Evolutionary conservation across 169 alveolate species (phyloP).

Genomic region (Cryptosporidium baileyi): DNA sequence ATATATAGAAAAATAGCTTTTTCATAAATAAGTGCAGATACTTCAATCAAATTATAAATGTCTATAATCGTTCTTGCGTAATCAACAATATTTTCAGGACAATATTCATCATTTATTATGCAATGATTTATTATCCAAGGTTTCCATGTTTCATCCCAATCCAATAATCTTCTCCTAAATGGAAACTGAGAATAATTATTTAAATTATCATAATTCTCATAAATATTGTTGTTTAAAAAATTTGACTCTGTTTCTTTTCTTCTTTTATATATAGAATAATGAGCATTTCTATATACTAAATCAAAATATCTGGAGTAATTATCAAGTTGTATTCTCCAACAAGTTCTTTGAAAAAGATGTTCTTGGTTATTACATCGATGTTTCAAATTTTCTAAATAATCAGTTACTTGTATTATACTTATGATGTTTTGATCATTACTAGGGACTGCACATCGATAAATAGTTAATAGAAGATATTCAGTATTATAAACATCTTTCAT

Average conservation of each 20-base stretch:
- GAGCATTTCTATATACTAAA: conserved; percentile 69
- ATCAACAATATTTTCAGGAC: conserved; percentile 57
- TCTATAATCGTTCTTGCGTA: conserved; percentile 60
- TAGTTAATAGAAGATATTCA: conserved; percentile 66
- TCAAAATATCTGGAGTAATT: conserved; percentile 40
- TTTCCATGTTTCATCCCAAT: conserved; percentile 60
- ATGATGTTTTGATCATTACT: not conserved
- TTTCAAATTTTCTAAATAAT: conserved; percentile 41
- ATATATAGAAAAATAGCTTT: conserved; percentile 40
- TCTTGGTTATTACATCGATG: conserved; percentile 54
- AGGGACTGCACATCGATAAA: conserved; percentile 69
- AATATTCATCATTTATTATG: conserved; percentile 8
- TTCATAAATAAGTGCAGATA: conserved; percentile 20
- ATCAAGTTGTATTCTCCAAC: conserved; percentile 71
- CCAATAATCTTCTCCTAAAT: conserved; percentile 19
- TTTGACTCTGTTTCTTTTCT: not conserved
- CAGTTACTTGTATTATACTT: conserved; percentile 46
- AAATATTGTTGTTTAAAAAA: not conserved
- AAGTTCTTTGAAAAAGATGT: conserved; percentile 41
- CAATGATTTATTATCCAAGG: conserved; percentile 51
- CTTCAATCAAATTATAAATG: conserved; percentile 40
- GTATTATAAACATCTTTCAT: conserved; percentile 16
- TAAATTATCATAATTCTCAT: not conserved
- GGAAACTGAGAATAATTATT: conserved; percentile 4
- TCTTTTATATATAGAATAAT: conserved; percentile 53